Evolutionary conservation across 164 flowering plant genomes (phyloP), one percentile per base, ranked within the genome.

Genomic region (Piper betle): DNA sequence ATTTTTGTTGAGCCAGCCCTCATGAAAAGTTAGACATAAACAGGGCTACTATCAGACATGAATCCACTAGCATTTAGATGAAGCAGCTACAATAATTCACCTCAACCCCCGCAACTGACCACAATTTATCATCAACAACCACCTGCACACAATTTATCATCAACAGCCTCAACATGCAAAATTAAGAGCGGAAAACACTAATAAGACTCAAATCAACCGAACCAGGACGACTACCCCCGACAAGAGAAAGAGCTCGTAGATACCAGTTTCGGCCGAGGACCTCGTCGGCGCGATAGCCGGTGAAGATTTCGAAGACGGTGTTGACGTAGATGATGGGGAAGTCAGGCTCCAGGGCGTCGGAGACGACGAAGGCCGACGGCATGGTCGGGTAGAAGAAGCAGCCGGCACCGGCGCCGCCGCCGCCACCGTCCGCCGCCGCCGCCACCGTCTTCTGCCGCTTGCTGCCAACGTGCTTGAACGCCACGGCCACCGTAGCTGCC

Each of bases 211-310:
- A 25, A 25, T 25, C 33, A 25, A 25, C 33, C 33, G 33, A 25
- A 25, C 33, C 33, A 25, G 33, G 33, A 25, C 33, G 33, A 25
- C 33, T 25, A 25, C 33, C 33, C 33, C 33, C 33, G 33, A 25
- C 33, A 25, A 6, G 46, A 42, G 7, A 42, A 42, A 46, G 50
- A 46, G 15, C 15, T 46, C 12, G 12, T 15, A 46, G 19, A 19
- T 66, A 90, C 97, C 97, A 90, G 76, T 90, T 90, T 12, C 90
- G 76, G 58, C 97, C 95, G 46, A 90, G 82, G 70, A 84, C 87
- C 67, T 90, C 95, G 42, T 87, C 82, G 19, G 97, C 95, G 10
- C 87, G 82, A 58, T 82, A 90, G 11, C 95, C 97, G 2, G 97
- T 90, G 72, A 70, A 74, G 63, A 69, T 64, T 72, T 90, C 88